Evolutionary conservation across 176 grass and related monocot species (phyloP).

Genomic region (Phoenix dactylifera): DNA sequence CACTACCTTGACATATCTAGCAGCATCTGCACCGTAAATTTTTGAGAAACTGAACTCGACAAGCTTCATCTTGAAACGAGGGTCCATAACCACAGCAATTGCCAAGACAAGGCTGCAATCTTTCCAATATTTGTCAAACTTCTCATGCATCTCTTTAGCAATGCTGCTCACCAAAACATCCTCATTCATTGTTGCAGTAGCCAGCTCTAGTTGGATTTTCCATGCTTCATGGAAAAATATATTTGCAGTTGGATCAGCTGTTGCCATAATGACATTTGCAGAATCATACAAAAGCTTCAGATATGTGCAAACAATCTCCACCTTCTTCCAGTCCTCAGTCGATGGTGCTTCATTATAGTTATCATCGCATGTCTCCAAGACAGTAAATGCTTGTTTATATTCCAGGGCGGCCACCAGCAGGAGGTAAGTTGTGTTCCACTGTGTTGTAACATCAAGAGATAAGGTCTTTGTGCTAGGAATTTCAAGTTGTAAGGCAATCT

Average conservation of each 20-base stretch:
- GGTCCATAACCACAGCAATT: conserved; percentile 82
- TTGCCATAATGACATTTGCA: conserved; percentile 49
- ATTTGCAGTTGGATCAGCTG: conserved; percentile 62
- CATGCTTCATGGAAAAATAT: conserved; percentile 85
- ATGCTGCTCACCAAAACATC: conserved; percentile 44
- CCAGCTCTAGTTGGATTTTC: conserved; percentile 76
- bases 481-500: conserved; percentile 62
- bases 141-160: conserved; percentile 77
- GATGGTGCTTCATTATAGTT: conserved; percentile 81
- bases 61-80: conserved; percentile 94
- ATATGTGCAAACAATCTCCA: conserved; percentile 57
- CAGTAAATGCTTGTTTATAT: conserved; percentile 58
- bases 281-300: conserved; percentile 70
- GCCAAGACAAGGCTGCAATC: conserved; percentile 80
- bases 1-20: conserved; percentile 61
- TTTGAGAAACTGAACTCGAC: conserved; percentile 87
- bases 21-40: conserved; percentile 61
- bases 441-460: conserved; percentile 70
- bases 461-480: conserved; percentile 61
- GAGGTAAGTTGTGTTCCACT: conserved; percentile 87
- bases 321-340: conserved; percentile 63
- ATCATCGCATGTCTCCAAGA: conserved; percentile 69
- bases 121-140: conserved; percentile 92
- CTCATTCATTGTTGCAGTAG: conserved; percentile 38
- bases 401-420: conserved; percentile 83